Percentiles rank a stretch among this genome's conserved stretches.
Conservation (phyloP, 2,329 filamentous ascomycete species). For the Claviceps sp. region DNA sequence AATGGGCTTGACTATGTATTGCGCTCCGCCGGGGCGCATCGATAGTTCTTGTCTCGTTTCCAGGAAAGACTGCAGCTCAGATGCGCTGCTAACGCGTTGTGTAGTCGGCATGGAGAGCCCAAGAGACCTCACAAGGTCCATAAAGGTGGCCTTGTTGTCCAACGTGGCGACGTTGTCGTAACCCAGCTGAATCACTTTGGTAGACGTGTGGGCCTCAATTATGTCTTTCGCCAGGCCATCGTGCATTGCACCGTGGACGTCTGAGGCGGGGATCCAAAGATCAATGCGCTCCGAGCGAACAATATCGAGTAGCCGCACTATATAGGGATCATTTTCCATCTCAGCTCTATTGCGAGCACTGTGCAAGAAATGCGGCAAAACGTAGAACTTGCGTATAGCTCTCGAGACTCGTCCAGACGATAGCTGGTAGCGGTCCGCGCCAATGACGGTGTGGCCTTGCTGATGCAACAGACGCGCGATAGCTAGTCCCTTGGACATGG, state of each 20-base stretch:
- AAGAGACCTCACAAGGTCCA: slow-evolving; percentile 39
- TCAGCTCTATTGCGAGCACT: neutral
- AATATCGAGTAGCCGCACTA: slow-evolving; percentile 42
- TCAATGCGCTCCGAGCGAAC: slow-evolving; percentile 48
- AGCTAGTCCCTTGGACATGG: slow-evolving; percentile 56
- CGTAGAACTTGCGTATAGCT: slow-evolving; percentile 41
- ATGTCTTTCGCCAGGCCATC: slow-evolving; percentile 52
- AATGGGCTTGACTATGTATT: slow-evolving; percentile 55
- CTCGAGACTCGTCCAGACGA: slow-evolving; percentile 45
- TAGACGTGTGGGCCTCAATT: slow-evolving; percentile 42
- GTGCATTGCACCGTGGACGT: slow-evolving; percentile 50
- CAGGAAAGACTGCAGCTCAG: slow-evolving; percentile 41
- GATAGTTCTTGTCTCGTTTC: slow-evolving; percentile 14
- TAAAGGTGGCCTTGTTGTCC: slow-evolving; percentile 54
- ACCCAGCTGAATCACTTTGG: slow-evolving; percentile 52
- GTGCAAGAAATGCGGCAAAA: slow-evolving; percentile 18
- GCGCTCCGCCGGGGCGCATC: slow-evolving; percentile 14
- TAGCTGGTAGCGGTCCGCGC: slow-evolving; percentile 47
- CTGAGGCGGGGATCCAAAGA: slow-evolving; percentile 62
- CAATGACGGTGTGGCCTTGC: slow-evolving; percentile 56
- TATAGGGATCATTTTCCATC: slow-evolving; percentile 32
- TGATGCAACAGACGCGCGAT: slow-evolving; percentile 53
- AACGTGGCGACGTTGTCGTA: slow-evolving; percentile 40
- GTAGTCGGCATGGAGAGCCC: slow-evolving; percentile 41
- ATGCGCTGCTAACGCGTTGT: slow-evolving; percentile 36